Conservation (phyloP, 371 early-diverging fungal genomes). For the Lichtheimia corymbifera region DNA sequence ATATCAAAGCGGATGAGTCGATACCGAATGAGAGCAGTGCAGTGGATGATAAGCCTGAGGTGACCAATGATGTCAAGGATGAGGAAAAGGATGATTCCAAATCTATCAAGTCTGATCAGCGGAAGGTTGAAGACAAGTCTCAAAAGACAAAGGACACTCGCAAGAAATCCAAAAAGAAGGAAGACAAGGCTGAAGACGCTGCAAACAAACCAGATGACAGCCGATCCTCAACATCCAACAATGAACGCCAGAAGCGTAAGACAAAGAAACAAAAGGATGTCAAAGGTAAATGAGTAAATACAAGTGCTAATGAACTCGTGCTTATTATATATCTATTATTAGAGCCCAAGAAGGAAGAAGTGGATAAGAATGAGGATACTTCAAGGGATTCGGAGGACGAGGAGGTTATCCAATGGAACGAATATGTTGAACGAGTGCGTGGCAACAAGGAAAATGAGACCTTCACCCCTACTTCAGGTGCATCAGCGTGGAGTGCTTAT, state of each 20-base stretch:
- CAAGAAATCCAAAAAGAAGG: neutral
- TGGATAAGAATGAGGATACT: neutral
- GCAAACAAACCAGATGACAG: too few species aligned
- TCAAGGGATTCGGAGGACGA: constrained; percentile 1
- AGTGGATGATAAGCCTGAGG: neutral
- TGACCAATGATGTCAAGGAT: neutral
- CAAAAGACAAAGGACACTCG: neutral
- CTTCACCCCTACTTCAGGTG: neutral
- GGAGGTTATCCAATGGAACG: constrained; percentile 10
- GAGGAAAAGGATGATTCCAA: neutral
- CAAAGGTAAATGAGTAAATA: too few species aligned
- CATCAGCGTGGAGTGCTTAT: constrained; percentile 16
- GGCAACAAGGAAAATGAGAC: neutral
- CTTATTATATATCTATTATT: too few species aligned
- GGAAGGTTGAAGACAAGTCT: neutral
- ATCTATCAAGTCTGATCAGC: neutral
- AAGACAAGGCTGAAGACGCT: too few species aligned
- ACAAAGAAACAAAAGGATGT: too few species aligned
- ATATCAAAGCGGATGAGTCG: neutral
- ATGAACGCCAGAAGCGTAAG: too few species aligned
- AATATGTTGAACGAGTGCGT: constrained; percentile 11
- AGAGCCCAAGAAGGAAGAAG: neutral
- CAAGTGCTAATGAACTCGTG: too few species aligned
- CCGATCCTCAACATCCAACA: too few species aligned
- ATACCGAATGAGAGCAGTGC: neutral